A percentile compares a stretch with the other conserved stretches of the same genome.
These are phyloP conservation scores for Aspergillus fijiensis DNA, from an alignment of 2,329 filamentous ascomycete genomes.

Conservation along the genomic window DNA sequence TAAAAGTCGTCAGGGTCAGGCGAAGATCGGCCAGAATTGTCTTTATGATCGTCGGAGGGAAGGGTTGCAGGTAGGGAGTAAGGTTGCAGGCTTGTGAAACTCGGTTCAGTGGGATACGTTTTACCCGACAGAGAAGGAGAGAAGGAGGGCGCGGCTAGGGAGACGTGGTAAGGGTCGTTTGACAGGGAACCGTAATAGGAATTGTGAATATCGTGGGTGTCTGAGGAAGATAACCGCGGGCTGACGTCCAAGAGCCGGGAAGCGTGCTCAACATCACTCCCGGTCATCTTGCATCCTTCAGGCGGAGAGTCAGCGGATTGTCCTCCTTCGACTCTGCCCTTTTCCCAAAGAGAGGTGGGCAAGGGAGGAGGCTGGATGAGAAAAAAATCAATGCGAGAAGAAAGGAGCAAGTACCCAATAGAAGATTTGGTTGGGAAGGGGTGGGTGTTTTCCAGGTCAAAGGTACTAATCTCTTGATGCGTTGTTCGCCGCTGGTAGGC, in stretches of 20 bases:
- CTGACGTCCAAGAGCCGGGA: constrained; percentile 35
- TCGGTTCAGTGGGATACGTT: constrained; percentile 21
- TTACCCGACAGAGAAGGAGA: constrained; percentile 20
- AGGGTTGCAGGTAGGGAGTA: constrained; percentile 19
- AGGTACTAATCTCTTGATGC: constrained; percentile 34
- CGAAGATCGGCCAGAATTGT: constrained; percentile 29
- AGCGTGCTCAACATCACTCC: constrained; percentile 43
- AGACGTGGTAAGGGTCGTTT: constrained; percentile 26
- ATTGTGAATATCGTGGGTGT: constrained; percentile 23
- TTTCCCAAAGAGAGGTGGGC: neutral
- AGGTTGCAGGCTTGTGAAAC: constrained; percentile 22
- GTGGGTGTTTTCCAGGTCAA: constrained; percentile 26
- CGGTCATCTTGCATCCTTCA: constrained; percentile 45
- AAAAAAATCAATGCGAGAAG: neutral
- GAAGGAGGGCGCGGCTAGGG: constrained; percentile 27
- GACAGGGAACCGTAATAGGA: constrained; percentile 25
- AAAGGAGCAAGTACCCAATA: constrained; percentile 10
- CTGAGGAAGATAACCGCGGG: constrained; percentile 33
- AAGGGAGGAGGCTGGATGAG: neutral
- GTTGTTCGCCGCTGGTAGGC: constrained; percentile 40
- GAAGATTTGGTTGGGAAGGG: constrained; percentile 27
- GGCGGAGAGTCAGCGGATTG: constrained; percentile 25
- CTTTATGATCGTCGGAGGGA: constrained; percentile 23
- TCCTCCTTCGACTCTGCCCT: neutral
- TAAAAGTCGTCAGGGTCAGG: constrained; percentile 55